Percentiles rank a stretch among this genome's conserved stretches.
These are phyloP conservation scores for Verticillium klebahnii DNA, from an alignment of 2,329 filamentous ascomycete species.

Conservation along the genomic window DNA sequence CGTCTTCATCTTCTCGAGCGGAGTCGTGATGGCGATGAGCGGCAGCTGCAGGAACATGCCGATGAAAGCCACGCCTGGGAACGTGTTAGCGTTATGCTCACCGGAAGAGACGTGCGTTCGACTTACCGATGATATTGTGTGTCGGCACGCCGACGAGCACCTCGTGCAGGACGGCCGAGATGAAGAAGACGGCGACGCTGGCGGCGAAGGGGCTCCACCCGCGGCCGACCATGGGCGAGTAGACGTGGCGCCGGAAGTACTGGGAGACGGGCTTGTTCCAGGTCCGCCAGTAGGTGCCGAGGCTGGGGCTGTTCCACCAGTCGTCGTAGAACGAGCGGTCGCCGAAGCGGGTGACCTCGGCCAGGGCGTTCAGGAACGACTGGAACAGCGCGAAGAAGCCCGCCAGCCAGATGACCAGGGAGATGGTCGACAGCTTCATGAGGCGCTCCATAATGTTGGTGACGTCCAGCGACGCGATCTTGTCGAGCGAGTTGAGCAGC, in stretches of 20 bases:
- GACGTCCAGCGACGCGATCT: constrained; percentile 76
- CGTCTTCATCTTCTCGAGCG: constrained; percentile 73
- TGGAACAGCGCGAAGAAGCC: constrained; percentile 98
- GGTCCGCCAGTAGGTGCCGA: constrained; percentile 87
- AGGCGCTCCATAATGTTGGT: constrained; percentile 81
- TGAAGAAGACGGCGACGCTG: constrained; percentile 77
- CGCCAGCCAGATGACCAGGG: constrained; percentile 92
- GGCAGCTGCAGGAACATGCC: constrained; percentile 95
- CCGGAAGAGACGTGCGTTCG: not conserved
- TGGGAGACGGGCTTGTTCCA: constrained; percentile 98
- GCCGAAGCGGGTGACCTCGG: constrained; percentile 84
- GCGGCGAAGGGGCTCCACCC: constrained; percentile 70
- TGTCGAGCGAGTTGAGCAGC: constrained; percentile 82
- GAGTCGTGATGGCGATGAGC: constrained; percentile 74
- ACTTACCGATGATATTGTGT: constrained; percentile 80
- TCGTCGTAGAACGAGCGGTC: constrained; percentile 94
- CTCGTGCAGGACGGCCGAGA: constrained; percentile 88
- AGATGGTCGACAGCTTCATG: constrained; percentile 94
- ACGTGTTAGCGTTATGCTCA: not conserved
- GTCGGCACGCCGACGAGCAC: constrained; percentile 90
- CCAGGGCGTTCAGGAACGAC: constrained; percentile 83
- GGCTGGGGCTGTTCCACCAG: constrained; percentile 92
- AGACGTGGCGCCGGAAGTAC: constrained; percentile 94
- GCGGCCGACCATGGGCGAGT: constrained; percentile 78
- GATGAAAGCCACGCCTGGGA: constrained; percentile 76